These are phyloP conservation scores for Sporisorium iseilematis-ciliati DNA, from an alignment of 1,284 basidiomycete species.

Conservation along the genomic window DNA sequence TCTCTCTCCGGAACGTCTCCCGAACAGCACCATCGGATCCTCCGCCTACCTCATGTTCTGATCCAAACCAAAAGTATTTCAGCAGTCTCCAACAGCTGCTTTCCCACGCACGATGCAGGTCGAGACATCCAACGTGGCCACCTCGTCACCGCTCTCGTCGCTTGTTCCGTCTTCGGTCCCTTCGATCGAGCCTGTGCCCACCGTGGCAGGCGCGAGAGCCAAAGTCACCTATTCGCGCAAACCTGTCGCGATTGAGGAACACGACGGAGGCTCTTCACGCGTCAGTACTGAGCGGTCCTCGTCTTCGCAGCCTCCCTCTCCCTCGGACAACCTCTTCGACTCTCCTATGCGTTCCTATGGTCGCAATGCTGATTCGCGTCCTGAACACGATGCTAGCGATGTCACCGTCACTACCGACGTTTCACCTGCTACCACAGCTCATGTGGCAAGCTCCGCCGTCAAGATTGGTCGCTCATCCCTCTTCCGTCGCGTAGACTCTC, in stretches of 20 bases:
- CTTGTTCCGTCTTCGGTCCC: slow-evolving; percentile 43
- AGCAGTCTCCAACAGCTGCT: slow-evolving; percentile 4
- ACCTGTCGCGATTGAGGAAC: slow-evolving; percentile 9
- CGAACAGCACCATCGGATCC: neutral
- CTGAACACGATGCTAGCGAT: slow-evolving; percentile 19
- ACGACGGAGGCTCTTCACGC: slow-evolving; percentile 1
- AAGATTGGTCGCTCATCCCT: slow-evolving; percentile 20
- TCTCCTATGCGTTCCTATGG: slow-evolving; percentile 40
- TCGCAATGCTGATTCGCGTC: slow-evolving; percentile 7
- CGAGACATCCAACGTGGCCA: slow-evolving; percentile 11
- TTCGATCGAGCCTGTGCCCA: slow-evolving; percentile 26
- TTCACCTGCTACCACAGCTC: slow-evolving; percentile 35
- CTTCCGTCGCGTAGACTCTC: slow-evolving; percentile 37
- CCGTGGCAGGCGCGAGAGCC: slow-evolving; percentile 18
- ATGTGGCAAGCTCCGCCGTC: slow-evolving; percentile 32
- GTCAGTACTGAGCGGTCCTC: slow-evolving; percentile 11
- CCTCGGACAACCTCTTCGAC: slow-evolving; percentile 35
- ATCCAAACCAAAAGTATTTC: neutral
- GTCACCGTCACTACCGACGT: slow-evolving; percentile 24
- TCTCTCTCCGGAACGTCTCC: neutral
- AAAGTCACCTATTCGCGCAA: slow-evolving; percentile 49
- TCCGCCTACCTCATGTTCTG: slow-evolving; percentile 3
- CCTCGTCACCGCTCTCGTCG: slow-evolving; percentile 39
- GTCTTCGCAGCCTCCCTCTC: slow-evolving; percentile 36
- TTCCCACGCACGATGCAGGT: slow-evolving; percentile 32